Percentiles rank a stretch among this genome's conserved stretches.
Conservation (phyloP, 2,329 filamentous ascomycete species). For the Stachybotrys chlorohalonatus region DNA sequence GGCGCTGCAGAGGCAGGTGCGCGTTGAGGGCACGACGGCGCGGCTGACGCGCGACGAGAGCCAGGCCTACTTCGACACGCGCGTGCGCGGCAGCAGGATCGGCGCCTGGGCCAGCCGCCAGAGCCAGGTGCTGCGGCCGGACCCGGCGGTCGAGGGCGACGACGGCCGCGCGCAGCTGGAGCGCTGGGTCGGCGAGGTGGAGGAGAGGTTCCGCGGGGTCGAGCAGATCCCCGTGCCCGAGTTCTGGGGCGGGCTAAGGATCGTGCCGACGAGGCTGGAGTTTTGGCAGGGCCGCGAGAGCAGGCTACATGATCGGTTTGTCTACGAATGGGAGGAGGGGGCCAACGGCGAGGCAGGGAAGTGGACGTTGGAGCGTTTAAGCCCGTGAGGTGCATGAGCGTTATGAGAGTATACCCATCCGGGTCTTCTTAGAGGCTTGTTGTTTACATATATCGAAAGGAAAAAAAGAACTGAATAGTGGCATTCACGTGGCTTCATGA, state of each 20-base stretch:
- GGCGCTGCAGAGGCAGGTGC: conserved; percentile 75
- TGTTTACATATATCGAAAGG: too few species aligned
- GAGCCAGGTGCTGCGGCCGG: conserved; percentile 60
- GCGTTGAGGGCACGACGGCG: conserved; percentile 72
- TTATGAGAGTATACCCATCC: too few species aligned
- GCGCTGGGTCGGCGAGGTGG: conserved; percentile 64
- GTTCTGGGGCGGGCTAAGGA: conserved; percentile 88
- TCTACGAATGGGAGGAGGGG: conserved; percentile 57
- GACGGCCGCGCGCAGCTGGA: conserved; percentile 70
- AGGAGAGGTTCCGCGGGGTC: conserved; percentile 62
- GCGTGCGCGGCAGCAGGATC: conserved; percentile 71
- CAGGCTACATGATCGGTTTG: conserved; percentile 87
- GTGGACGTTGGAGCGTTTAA: conserved; percentile 66
- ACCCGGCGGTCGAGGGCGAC: conserved; percentile 30
- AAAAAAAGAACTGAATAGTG: too few species aligned
- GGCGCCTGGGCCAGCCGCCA: conserved; percentile 93
- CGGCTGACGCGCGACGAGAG: conserved; percentile 63
- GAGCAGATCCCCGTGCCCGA: conserved; percentile 83
- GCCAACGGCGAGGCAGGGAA: conserved; percentile 30
- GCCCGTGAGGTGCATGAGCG: conserved; percentile 42
- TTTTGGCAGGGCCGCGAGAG: conserved; percentile 94
- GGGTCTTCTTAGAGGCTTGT: too few species aligned
- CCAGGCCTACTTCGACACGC: conserved; percentile 56
- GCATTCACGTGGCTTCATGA: too few species aligned
- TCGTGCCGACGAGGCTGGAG: conserved; percentile 80